Base-by-base conservation (phyloP, 2,329 filamentous ascomycete genomes). In the Calonectria leucothoes region DNA sequence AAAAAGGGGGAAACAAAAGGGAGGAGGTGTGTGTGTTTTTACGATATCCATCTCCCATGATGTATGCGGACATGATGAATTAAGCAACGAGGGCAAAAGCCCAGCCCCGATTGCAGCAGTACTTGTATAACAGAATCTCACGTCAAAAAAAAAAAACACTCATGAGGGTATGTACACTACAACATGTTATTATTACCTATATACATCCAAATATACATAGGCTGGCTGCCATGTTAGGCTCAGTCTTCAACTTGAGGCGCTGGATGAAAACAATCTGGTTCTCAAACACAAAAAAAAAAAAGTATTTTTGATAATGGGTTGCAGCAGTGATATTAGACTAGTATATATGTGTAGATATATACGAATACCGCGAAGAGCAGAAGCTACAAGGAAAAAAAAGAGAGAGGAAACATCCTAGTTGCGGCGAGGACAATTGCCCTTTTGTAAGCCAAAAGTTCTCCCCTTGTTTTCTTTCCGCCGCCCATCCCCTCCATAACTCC, bases 401-500 rank as follows among this genome's bases (percentile, higher is more conserved):
- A 42, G 48, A 65, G n/a, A n/a, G n/a, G n/a, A n/a, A n/a, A n/a
- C n/a, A 49, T 59, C 31, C 49, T n/a, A 48, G 17, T 70, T 39
- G 49, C 49, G 27, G 27, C 61, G 39, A 66, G 42, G 67, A 59
- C 31, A 35, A 12, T 37, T 66, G 29, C 42, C 31, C 31, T 29
- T 29, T 35, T 55, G 6, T 42, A 31, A 64, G 27, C 57, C 61
- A 72, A 48, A 69, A 65, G 65, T 70, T 45, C n/a, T 45, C n/a
- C 45, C 57, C 45, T 25, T 72, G 66, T 70, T 72, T 74, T 59
- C 72, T 67, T 25, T 74, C 67, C 45, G 70, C 67, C 45, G 70
- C 35, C 37, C 45, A 57, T 71, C 55, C 66, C 66, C 69, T 51
- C 71, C 69, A 61, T 78, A 81, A 81, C 80, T 80, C 80, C 80